Evolutionary conservation across 83 land plant species (phyloP), one percentile per base, ranked within the genome.

Genomic region (Thuja plicata): DNA sequence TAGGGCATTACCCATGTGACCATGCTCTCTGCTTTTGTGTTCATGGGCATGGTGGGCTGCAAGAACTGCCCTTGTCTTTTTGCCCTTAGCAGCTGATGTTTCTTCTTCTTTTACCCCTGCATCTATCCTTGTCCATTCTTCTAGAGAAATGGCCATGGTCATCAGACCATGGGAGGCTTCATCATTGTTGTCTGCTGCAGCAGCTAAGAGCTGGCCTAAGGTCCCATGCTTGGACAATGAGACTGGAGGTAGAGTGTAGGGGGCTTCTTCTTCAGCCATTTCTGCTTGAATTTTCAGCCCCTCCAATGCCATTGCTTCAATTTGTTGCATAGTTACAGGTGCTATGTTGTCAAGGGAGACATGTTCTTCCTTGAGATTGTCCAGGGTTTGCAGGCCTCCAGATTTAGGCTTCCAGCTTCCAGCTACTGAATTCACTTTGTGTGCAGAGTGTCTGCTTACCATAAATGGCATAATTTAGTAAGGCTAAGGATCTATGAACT

Each of bases 271-370:
- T 73, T 96, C 98, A 8, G 94, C 94, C 94, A 96, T 92, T 5
- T 95, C 97, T 41, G 98, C 94, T 90, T 96, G 97, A 5, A 97
- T 90, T 84, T 95, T 95, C 46, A 96, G 89, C 17, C 94, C 99
- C 76, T 97, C 96, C 81, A 97, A 55, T 6, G 95, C 94, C 93
- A 94, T 89, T 0, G 90, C 91, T 87, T 97, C 99, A 17, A 97
- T 93, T 89, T 94, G 93, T 92, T 95, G 96, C 95, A 96, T 71
- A 34, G 97, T 89, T 86, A 92, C 80, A 13, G 96, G 91, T 4
- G 95, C 88, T 27, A 97, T 90, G 71, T 93, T 96, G 0, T 97
- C 97, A 11, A 92, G 88, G 27, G 93, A 43, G 76, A 94, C 79
- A 40, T 91, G 90, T 37, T 93, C 93, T 71, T 96, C 99, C 27